Evolutionary conservation across 2,329 filamentous ascomycete species (phyloP).

Genomic region (Aspergillus latus): DNA sequence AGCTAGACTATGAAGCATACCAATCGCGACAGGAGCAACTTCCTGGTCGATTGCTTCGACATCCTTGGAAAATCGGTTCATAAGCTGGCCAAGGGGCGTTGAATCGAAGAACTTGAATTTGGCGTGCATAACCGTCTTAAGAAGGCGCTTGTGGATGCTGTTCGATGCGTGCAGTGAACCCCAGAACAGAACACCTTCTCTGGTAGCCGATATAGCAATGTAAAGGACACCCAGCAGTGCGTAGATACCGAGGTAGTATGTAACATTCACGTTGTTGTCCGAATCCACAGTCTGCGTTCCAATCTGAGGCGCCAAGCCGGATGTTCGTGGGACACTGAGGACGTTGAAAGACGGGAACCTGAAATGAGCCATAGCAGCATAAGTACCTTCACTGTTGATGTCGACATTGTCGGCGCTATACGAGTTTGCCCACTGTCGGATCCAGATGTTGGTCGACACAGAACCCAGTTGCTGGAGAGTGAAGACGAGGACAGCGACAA

Average conservation of each 20-base stretch:
- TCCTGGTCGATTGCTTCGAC: slow-evolving; percentile 94
- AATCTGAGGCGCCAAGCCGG: slow-evolving; percentile 32
- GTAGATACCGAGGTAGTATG: slow-evolving; percentile 82
- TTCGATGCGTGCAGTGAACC: slow-evolving; percentile 86
- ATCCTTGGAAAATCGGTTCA: slow-evolving; percentile 99
- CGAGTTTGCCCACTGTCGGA: slow-evolving; percentile 90
- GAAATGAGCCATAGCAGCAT: slow-evolving; percentile 41
- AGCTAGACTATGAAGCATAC: slow-evolving; percentile 64
- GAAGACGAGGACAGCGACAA: slow-evolving; percentile 72
- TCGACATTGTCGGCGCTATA: slow-evolving; percentile 58
- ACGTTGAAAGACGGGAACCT: slow-evolving; percentile 40
- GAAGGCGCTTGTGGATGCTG: slow-evolving; percentile 75
- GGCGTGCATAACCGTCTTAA: slow-evolving; percentile 77
- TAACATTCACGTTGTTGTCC: slow-evolving; percentile 64
- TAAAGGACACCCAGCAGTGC: slow-evolving; percentile 75
- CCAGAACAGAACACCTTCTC: slow-evolving; percentile 87
- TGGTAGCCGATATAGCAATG: slow-evolving; percentile 74
- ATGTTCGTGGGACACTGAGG: slow-evolving; percentile 37
- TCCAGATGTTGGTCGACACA: slow-evolving; percentile 91
- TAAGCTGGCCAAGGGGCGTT: slow-evolving; percentile 90
- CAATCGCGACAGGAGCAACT: slow-evolving; percentile 86
- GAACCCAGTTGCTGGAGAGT: slow-evolving; percentile 78
- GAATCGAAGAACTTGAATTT: slow-evolving; percentile 98
- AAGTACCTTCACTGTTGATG: slow-evolving; percentile 38
- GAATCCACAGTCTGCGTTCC: slow-evolving; percentile 21